These are phyloP conservation scores for Pelargonium citronellum DNA, from an alignment of 441 rosid species.

Conservation along the genomic window DNA sequence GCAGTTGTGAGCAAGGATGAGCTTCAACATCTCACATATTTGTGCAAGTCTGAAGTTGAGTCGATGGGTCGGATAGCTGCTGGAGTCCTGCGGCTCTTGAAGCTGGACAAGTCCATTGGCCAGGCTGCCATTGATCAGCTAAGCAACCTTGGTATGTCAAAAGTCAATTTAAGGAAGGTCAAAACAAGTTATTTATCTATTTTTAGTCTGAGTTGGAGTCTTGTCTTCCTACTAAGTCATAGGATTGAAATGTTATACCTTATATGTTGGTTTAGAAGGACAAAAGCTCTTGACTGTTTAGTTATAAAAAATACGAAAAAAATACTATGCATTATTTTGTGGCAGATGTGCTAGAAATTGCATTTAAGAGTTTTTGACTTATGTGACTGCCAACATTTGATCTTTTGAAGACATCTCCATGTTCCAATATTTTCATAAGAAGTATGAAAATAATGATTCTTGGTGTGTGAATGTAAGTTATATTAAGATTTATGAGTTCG, in stretches of 20 bases:
- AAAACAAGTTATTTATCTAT: background rate
- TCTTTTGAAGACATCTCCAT: background rate
- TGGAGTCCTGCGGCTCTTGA: constrained; percentile 71
- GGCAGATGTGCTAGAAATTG: background rate
- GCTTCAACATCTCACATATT: constrained; percentile 63
- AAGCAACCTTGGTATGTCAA: constrained; percentile 78
- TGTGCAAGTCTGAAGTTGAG: constrained; percentile 85
- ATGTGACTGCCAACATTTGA: background rate
- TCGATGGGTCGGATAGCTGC: constrained; percentile 91
- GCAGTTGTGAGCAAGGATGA: constrained; percentile 83
- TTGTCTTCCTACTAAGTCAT: background rate
- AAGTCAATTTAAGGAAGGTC: constrained; percentile 5
- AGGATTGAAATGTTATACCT: background rate
- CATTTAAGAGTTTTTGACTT: background rate
- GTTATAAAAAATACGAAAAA: background rate
- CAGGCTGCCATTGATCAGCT: constrained; percentile 74
- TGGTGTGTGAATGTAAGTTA: background rate
- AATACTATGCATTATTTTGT: background rate
- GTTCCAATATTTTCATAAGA: background rate
- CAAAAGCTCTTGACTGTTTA: background rate
- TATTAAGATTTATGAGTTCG: no score
- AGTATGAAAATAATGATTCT: background rate
- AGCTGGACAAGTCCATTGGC: constrained; percentile 77
- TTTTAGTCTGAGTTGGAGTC: background rate
- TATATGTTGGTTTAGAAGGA: background rate